Conservation (phyloP, 441 rosid species). For the Eruca vesicaria region DNA sequence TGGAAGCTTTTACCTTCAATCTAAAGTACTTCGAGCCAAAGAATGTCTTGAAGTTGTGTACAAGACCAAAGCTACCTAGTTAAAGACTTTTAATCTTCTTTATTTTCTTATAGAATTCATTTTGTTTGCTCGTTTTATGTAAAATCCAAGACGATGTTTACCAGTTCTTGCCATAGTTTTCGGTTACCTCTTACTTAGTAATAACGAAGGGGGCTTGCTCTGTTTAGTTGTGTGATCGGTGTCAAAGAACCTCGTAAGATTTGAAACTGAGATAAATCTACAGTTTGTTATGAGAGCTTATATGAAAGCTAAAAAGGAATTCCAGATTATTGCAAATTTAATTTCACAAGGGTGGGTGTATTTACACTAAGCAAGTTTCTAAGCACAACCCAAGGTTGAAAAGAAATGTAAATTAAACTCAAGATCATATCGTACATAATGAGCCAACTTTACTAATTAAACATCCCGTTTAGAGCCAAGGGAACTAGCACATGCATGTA, state of each 20-base stretch:
- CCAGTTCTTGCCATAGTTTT: conserved; percentile 9
- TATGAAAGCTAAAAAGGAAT: background rate
- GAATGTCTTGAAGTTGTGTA: conserved; percentile 68
- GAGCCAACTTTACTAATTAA: background rate
- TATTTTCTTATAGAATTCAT: background rate
- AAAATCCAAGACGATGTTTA: conserved; percentile 15
- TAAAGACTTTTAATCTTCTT: conserved; percentile 18
- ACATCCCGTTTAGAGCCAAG: background rate
- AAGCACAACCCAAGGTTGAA: background rate
- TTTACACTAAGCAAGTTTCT: background rate
- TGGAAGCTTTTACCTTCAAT: conserved; percentile 92
- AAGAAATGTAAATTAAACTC: background rate
- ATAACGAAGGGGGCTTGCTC: too few species aligned
- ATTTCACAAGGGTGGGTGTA: background rate
- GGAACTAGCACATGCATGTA: background rate
- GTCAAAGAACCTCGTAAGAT: background rate
- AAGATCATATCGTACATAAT: background rate
- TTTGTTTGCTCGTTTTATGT: background rate
- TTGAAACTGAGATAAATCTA: background rate
- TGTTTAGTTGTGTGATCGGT: background rate
- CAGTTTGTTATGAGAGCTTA: background rate
- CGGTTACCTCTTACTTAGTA: background rate
- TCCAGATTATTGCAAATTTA: background rate
- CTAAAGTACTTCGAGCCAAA: conserved; percentile 90
- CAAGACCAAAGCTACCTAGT: conserved; percentile 37